phyloP scores from a whole-genome alignment of 2,329 filamentous ascomycete genomes.

The Zymoseptoria tritici region DNA sequence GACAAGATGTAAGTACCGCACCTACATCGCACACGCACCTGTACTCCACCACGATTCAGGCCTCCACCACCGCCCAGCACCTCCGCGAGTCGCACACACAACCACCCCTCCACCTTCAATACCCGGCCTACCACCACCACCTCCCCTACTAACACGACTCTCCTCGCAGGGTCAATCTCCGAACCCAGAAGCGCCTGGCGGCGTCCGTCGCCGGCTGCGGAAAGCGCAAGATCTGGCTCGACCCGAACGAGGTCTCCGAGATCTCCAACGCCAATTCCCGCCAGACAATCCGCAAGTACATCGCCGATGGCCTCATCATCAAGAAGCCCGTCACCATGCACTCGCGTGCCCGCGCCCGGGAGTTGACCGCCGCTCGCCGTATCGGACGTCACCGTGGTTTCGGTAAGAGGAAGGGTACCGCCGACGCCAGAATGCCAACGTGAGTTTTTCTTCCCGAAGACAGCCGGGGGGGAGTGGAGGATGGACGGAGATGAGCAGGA shows the following conservation, averaged over 20 bases:
- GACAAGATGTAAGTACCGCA: conserved; percentile 24
- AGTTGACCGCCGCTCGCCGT: conserved; percentile 87
- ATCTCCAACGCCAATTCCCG: conserved; percentile 99
- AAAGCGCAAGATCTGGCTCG: conserved; percentile 99
- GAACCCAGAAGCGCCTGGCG: conserved; percentile 99
- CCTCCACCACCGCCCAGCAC: conserved; percentile 5
- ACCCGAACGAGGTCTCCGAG: conserved; percentile 98
- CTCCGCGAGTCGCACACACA: neutral
- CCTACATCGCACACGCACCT: neutral
- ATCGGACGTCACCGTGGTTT: conserved; percentile 97
- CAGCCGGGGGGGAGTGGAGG: conserved; percentile 1
- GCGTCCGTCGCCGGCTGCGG: conserved; percentile 97
- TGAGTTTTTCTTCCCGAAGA: conserved; percentile 44
- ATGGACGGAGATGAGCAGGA: conserved; percentile 3
- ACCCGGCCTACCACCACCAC: conserved; percentile 5
- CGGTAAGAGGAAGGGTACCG: conserved; percentile 99
- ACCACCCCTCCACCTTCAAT: neutral
- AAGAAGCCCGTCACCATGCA: conserved; percentile 99
- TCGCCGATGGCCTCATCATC: conserved; percentile 99
- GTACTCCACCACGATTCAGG: conserved; percentile 1
- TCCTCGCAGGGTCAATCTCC: conserved; percentile 86
- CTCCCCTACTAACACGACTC: conserved; percentile 19
- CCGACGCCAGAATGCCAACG: conserved; percentile 98
- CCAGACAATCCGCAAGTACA: conserved; percentile 99
- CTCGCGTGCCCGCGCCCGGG: conserved; percentile 92